Evolutionary conservation across 768 basidiomycete genomes (phyloP).

Genomic region (Pholiota molesta): DNA sequence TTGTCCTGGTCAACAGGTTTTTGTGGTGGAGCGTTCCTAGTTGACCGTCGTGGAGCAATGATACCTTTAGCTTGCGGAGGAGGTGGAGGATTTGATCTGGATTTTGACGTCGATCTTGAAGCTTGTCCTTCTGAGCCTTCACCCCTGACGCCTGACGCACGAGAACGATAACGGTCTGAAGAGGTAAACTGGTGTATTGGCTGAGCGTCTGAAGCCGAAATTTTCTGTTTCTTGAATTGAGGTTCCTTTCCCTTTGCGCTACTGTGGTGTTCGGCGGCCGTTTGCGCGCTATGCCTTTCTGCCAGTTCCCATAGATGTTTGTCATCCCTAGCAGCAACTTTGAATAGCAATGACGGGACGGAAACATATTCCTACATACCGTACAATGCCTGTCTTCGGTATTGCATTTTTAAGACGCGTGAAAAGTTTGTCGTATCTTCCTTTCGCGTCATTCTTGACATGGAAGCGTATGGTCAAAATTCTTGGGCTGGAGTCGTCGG

Average conservation of each 20-base stretch:
- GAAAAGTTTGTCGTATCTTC: not conserved
- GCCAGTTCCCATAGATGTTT: not conserved
- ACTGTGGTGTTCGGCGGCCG: not conserved
- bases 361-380: no score
- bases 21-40: slow-evolving; percentile 17
- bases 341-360: no score
- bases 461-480: not conserved
- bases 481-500: not conserved
- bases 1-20: slow-evolving; percentile 48
- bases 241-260: not conserved
- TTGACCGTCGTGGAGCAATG: slow-evolving; percentile 28
- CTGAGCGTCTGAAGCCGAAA: not conserved
- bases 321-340: no score
- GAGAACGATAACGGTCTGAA: not conserved
- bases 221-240: not conserved
- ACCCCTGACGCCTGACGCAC: not conserved
- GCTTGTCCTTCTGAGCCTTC: not conserved
- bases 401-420: not conserved
- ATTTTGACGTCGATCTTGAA: not conserved
- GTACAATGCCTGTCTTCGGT: no score
- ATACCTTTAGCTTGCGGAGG: not conserved
- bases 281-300: not conserved
- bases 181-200: not conserved
- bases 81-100: not conserved
- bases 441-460: not conserved